These are phyloP conservation scores for Citrus inodora DNA, from an alignment of 345 rosid species.

Conservation along the genomic window DNA sequence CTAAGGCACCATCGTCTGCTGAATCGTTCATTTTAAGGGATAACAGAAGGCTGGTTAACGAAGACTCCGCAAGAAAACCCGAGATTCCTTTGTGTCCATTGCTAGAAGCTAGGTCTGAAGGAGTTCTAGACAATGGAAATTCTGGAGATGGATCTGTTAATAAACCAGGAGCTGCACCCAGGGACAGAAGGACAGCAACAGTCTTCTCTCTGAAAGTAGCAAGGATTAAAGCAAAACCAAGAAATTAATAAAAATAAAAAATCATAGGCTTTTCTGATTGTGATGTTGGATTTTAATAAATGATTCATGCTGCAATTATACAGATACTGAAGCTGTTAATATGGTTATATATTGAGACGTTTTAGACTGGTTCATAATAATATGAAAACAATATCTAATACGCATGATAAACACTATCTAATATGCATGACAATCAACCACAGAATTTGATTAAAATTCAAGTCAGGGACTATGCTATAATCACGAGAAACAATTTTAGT, in stretches of 20 bases:
- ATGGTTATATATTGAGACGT: neutral
- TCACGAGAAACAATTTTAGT: neutral
- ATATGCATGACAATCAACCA: neutral
- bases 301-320: neutral
- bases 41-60: conserved; percentile 63
- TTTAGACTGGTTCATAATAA: neutral
- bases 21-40: conserved; percentile 59
- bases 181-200: conserved; percentile 66
- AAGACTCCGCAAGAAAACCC: conserved; percentile 88
- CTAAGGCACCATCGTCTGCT: conserved; percentile 36
- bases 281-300: neutral
- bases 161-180: conserved; percentile 71
- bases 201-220: conserved; percentile 68
- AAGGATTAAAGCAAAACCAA: conserved; percentile 5
- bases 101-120: conserved; percentile 88
- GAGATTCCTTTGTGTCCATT: conserved; percentile 92
- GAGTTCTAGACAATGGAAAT: conserved; percentile 68
- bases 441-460: neutral
- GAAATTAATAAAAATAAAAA: neutral
- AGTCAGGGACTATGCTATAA: neutral
- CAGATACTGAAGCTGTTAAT: conserved; percentile 6
- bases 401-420: neutral
- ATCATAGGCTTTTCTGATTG: conserved; percentile 2
- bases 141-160: conserved; percentile 83
- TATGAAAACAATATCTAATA: neutral